Base-by-base conservation (phyloP, 495 filamentous ascomycete genomes). In the Podospora didyma region DNA sequence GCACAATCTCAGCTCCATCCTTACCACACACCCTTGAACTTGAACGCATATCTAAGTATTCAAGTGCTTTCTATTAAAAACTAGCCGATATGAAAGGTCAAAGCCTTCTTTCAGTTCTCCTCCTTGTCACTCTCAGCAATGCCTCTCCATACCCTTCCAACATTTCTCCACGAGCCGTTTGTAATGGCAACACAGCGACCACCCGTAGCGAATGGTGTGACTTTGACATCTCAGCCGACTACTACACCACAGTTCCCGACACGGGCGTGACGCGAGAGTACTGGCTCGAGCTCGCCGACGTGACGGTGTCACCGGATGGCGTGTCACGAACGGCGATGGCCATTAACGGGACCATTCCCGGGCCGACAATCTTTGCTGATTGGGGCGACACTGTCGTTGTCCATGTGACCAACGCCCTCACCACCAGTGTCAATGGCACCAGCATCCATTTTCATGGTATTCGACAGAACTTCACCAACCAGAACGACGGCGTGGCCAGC, bases 321-420 rank as follows among this genome's bases (percentile, higher is more conserved):
- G 74, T 80, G 20, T 70, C 63, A 28, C 74, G 82, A n/a, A 73
- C 70, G 5, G 75, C 80, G 73, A 66, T 82, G 31, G 63, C 72
- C 11, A 73, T 84, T 58, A 83, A 85, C 59, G 77, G 75, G 14
- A 73, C 72, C 48, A 75, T 75, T 35, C 82, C 82, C 0, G 82
- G 82, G 0, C 82, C 82, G 3, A 56, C 79, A 11, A 77, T 85
- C 53, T 71, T 76, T 58, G 72, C 71, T 17, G 71, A 77, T 54
- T 69, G 73, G 53, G 82, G 82, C 12, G 82, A 86, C 56, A 75
- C 62, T 26, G 62, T 81, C 26, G 79, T 85, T 58, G 85, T 84
- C 75, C 73, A 70, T 34, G 68, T 75, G 12, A 60, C 60, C 23
- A 75, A 72, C 51, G 53, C 62, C 17, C 57, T 69, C 9, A 37